Conservation (phyloP, 176 grass and related monocot species). For the Juncus inflexus region DNA sequence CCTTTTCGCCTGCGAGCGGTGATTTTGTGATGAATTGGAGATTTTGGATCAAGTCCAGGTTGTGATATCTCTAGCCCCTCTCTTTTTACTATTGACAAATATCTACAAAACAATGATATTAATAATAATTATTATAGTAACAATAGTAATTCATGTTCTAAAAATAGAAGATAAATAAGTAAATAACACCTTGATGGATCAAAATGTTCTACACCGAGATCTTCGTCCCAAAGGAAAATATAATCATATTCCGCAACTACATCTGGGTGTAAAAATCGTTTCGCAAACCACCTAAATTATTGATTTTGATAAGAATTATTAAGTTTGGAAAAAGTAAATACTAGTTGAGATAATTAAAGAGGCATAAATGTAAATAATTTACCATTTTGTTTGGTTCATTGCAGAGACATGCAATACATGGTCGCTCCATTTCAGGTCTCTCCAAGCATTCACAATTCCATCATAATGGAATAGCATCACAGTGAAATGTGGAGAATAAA, state of each 20-base stretch:
- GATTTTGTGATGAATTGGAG: constrained; percentile 66
- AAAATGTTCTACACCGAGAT: constrained; percentile 68
- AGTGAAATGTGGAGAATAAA: constrained; percentile 39
- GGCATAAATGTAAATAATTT: constrained; percentile 7
- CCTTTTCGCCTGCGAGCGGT: constrained; percentile 39
- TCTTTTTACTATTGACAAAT: constrained; percentile 36
- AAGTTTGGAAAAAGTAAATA: background rate
- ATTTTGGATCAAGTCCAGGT: constrained; percentile 69
- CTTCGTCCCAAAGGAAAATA: constrained; percentile 89
- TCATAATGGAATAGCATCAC: constrained; percentile 94
- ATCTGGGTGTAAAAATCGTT: constrained; percentile 83
- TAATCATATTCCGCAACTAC: constrained; percentile 66
- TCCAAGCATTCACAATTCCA: constrained; percentile 58
- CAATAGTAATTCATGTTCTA: no score
- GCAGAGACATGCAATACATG: constrained; percentile 51
- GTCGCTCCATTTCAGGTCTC: constrained; percentile 48
- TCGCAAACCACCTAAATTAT: constrained; percentile 62
- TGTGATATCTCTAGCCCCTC: constrained; percentile 88
- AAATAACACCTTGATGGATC: constrained; percentile 37
- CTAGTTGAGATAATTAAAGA: constrained; percentile 1
- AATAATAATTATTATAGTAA: background rate
- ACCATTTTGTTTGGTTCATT: constrained; percentile 82
- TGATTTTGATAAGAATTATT: background rate
- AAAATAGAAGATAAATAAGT: background rate
- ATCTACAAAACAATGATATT: constrained; percentile 25